phyloP scores from a whole-genome alignment of 1,139 yeast genomes.

The Debaryomycetaceae sp. region DNA sequence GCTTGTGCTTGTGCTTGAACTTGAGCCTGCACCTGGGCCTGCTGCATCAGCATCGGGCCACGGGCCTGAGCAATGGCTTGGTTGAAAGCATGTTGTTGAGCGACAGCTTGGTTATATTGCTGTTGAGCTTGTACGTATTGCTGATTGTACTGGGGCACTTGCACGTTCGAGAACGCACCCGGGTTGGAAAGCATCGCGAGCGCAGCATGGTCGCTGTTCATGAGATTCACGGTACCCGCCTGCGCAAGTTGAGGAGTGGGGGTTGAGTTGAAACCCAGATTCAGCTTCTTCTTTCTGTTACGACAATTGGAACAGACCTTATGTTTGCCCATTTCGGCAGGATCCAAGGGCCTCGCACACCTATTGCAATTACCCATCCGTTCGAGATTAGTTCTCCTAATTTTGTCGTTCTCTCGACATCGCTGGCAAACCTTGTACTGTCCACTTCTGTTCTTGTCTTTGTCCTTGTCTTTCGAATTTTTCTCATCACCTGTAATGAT shows the following conservation, averaged over 20 bases:
- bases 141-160: conserved; percentile 5
- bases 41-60: conserved; percentile 4
- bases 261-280: conserved; percentile 7
- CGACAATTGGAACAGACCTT: conserved; percentile 57
- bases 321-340: conserved; percentile 46
- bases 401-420: conserved; percentile 60
- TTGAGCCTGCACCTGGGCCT: conserved; percentile 7
- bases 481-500: conserved; percentile 27
- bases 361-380: conserved; percentile 59
- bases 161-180: conserved; percentile 2
- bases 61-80: conserved; percentile 8
- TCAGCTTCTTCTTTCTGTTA: conserved; percentile 44
- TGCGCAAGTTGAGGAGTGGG: conserved; percentile 4
- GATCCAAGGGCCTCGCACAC: conserved; percentile 49
- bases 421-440: conserved; percentile 59
- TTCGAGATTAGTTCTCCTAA: conserved; percentile 53
- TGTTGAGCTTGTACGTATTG: conserved; percentile 7
- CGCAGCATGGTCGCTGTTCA: conserved; percentile 8
- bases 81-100: conserved; percentile 8
- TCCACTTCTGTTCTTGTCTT: conserved; percentile 17
- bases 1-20: conserved; percentile 15
- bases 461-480: conserved; percentile 10
- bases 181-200: conserved; percentile 8
- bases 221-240: conserved; percentile 4
- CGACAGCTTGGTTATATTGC: conserved; percentile 7